Evolutionary conservation across 179 eudicot species (phyloP).

Genomic region (Patellifolia procumbens): DNA sequence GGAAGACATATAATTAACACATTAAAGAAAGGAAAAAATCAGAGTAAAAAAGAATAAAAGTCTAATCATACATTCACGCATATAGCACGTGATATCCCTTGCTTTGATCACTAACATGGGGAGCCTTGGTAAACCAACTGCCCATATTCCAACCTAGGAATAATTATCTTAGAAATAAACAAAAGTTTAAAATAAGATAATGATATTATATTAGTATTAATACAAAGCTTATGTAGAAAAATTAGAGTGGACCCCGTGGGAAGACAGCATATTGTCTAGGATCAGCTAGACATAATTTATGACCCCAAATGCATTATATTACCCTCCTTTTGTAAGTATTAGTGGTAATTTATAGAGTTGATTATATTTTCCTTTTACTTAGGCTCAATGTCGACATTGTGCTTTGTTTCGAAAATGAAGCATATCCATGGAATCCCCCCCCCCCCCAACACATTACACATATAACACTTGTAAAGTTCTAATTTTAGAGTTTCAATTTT

Average conservation of each 20-base stretch:
- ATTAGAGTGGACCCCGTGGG: slow-evolving; percentile 32
- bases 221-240: slow-evolving; percentile 9
- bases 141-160: slow-evolving; percentile 39
- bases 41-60: not conserved
- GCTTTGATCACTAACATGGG: slow-evolving; percentile 33
- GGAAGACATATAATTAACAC: not conserved
- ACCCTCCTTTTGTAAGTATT: not conserved
- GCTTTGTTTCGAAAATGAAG: slow-evolving; percentile 25
- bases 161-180: slow-evolving; percentile 22
- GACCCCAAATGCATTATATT: slow-evolving; percentile 33
- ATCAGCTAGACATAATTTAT: slow-evolving; percentile 43
- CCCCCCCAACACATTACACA: slow-evolving; percentile 14
- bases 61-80: slow-evolving; percentile 37
- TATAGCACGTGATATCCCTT: slow-evolving; percentile 41
- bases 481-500: no score
- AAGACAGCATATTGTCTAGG: slow-evolving; percentile 41
- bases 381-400: slow-evolving; percentile 36
- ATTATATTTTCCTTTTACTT: slow-evolving; percentile 26
- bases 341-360: not conserved
- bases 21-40: no score
- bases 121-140: slow-evolving; percentile 32
- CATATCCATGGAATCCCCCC: slow-evolving; percentile 21
- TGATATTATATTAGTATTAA: slow-evolving; percentile 6
- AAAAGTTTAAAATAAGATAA: not conserved
- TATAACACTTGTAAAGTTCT: not conserved